Evolutionary conservation across 768 basidiomycete species (phyloP), one percentile per base, ranked within the genome.

Genomic region (Leccinum variicolor): DNA sequence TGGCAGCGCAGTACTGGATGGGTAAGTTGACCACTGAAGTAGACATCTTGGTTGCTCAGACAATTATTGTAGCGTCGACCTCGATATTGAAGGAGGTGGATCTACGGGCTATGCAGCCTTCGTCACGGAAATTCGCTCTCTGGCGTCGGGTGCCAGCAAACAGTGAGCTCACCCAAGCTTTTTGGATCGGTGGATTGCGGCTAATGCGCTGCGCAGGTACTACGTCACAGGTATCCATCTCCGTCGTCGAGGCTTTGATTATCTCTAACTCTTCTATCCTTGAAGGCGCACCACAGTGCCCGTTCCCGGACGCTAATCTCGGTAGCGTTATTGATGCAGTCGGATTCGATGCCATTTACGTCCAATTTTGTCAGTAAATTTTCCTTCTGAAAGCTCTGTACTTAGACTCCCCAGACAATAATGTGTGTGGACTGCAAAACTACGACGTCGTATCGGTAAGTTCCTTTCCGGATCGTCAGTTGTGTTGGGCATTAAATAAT

Each of bases 51-150:
- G 15, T 11, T 53, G 23, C 33, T 63, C 33, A 57, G 10, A 46
- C 58, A 3, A 51, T 6, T 19, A 3, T n/a, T 23, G 6, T 54
- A 84, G 82, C 28, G 71, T 89, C 60, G 89, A 91, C 68, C 76
- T 91, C 31, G 89, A 90, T 66, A 87, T 91, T 60, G 88, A 90
- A 71, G 81, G 84, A n/a, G 88, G 88, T 17, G 69, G 74, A 17
- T 77, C 77, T 23, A 67, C 71, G 6, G 73, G 77, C 36, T 86
- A 84, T 62, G 73, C 72, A 4, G 75, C 81, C 2, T 86, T 86
- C 11, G 57, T 69, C 34, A 71, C 57, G 9, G 50, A 67, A 54
- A 69, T 65, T 13, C 63, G 69, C 5, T 54, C 70, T 47, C 58
- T 69, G n/a, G 65, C 68, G 31, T 60, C 65, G 0, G 63, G 62